phyloP scores from a whole-genome alignment of 352 stramenopile species.

The Phytophthora hibernalis region DNA sequence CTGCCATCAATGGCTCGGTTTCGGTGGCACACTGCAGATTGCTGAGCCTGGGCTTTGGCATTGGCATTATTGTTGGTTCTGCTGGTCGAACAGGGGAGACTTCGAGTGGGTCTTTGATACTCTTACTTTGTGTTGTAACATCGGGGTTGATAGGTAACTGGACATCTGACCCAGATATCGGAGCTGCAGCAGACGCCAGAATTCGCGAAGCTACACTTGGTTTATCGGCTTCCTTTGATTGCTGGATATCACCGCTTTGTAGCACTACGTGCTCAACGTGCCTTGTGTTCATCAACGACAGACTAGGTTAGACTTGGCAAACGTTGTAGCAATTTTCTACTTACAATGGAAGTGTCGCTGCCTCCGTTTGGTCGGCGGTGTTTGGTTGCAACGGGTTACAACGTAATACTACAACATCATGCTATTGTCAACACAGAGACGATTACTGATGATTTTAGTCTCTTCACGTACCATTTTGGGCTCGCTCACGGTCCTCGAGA shows the following conservation, averaged over 20 bases:
- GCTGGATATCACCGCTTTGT: background rate
- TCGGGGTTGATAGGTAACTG: background rate
- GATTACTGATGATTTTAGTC: background rate
- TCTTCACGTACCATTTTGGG: slow-evolving; percentile 21
- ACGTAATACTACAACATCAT: slow-evolving; percentile 1
- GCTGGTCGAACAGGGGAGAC: slow-evolving; percentile 8
- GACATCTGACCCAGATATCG: background rate
- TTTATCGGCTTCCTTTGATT: slow-evolving; percentile 13
- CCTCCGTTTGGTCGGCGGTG: background rate
- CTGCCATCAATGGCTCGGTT: slow-evolving; percentile 5
- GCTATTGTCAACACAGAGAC: background rate
- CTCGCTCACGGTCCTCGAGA: slow-evolving; percentile 36
- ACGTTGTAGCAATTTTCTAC: slow-evolving; percentile 1
- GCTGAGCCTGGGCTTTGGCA: background rate
- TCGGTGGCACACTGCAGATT: slow-evolving; percentile 7
- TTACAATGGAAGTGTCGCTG: slow-evolving; percentile 14
- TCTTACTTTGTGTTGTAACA: background rate
- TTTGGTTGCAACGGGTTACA: slow-evolving; percentile 1
- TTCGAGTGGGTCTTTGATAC: background rate
- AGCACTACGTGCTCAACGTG: slow-evolving; percentile 7
- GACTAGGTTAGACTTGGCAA: background rate
- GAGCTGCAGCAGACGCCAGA: slow-evolving; percentile 18
- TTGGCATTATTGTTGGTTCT: slow-evolving; percentile 2
- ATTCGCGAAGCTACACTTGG: slow-evolving; percentile 29
- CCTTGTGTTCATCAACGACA: slow-evolving; percentile 1